Evolutionary conservation across 192 early-diverging fungal genomes (phyloP), one percentile per base, ranked within the genome.

Genomic region (Lobulomyces angularis): DNA sequence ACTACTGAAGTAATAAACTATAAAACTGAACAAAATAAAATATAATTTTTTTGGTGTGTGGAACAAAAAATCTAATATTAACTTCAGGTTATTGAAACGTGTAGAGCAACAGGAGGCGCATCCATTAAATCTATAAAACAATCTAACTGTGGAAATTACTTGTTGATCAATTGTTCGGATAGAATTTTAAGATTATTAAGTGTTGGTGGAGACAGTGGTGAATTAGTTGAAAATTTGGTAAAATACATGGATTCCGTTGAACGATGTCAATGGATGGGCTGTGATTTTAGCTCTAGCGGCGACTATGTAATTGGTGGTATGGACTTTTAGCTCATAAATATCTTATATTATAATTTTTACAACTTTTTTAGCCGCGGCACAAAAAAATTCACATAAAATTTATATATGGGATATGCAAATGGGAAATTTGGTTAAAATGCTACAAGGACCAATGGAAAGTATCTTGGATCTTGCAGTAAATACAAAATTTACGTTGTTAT

Each of bases 201-300:
- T n/a, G n/a, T n/a, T n/a, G n/a, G n/a, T n/a, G n/a, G n/a, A n/a
- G n/a, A n/a, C n/a, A n/a, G n/a, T n/a, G n/a, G n/a, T n/a, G n/a
- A n/a, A n/a, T n/a, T n/a, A n/a, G n/a, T 69, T 8, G 59, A 62
- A 22, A 24, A 44, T 24, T 50, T 53, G 37, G 64, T 78, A 37
- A 89, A 88, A 55, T 94, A 87, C 49, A 76, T 77, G 56, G 92
- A 98, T 58, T 68, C 80, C 6, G 84, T 98, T 28, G 89, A 98
- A 45, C 76, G 78, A 25, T 72, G 80, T 42, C 83, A 86, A 46
- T 98, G 95, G 95, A 72, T 67, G 7, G 74, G 85, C 44, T 80
- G 83, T 32, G 77, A 81, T 24, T 90, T 97, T 50, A 93, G 82
- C 40, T 68, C 80, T 0, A 82, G 86, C 38, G 84, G 83, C 0